A percentile compares a stretch with the other conserved stretches of the same genome.
Conservation (phyloP, 441 rosid species). For the Pelargonium australe region DNA sequence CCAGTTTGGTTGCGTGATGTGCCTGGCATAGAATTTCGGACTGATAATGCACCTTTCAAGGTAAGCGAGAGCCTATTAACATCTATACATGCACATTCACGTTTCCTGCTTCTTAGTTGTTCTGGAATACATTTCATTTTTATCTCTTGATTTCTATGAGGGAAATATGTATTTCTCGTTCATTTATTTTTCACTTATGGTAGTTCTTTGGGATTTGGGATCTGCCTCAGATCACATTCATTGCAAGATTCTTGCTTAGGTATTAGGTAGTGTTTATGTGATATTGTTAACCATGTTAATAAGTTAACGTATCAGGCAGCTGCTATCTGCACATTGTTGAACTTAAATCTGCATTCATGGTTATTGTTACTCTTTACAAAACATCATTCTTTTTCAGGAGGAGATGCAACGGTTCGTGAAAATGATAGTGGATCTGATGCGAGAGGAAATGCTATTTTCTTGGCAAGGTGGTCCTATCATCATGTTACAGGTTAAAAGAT, state of each 20-base stretch:
- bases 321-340: too few species aligned
- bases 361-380: neutral
- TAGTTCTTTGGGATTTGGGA: too few species aligned
- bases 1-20: constrained; percentile 69
- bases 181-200: too few species aligned
- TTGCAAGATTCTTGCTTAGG: too few species aligned
- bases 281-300: too few species aligned
- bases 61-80: constrained; percentile 22
- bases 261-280: too few species aligned
- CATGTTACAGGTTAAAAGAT: constrained; percentile 53
- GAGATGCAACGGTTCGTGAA: constrained; percentile 66
- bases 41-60: constrained; percentile 67
- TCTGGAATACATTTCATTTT: constrained; percentile 1
- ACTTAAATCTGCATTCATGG: constrained; percentile 13
- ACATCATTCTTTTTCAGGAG: constrained; percentile 26
- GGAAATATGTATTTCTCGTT: neutral
- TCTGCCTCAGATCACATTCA: too few species aligned
- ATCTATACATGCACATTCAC: constrained; percentile 12
- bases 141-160: neutral
- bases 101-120: constrained; percentile 4
- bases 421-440: constrained; percentile 61
- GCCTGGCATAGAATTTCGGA: constrained; percentile 65
- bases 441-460: constrained; percentile 46
- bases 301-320: too few species aligned
- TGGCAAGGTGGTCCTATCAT: constrained; percentile 81